phyloP scores from a whole-genome alignment of 495 filamentous ascomycete genomes.

The Penicillium pulvis region DNA sequence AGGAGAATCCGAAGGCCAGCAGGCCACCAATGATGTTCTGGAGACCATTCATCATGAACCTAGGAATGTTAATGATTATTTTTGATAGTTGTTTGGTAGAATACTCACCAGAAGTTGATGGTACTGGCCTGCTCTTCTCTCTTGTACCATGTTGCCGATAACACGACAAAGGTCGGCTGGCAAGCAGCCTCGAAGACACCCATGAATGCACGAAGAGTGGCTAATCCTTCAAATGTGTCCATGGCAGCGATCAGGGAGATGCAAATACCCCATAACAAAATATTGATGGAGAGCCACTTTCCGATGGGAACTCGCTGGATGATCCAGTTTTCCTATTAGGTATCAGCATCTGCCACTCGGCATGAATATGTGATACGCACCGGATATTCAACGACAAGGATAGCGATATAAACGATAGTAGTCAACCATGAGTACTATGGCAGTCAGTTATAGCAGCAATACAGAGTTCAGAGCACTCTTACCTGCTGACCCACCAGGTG shows the following conservation, averaged over 20 bases:
- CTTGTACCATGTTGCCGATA: conserved; percentile 69
- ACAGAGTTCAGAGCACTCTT: not conserved
- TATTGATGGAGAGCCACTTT: conserved; percentile 61
- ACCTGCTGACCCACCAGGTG: conserved; percentile 52
- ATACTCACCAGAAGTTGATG: conserved; percentile 62
- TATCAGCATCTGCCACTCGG: not conserved
- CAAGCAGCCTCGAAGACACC: conserved; percentile 68
- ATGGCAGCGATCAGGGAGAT: conserved; percentile 59
- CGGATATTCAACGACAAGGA: conserved; percentile 56
- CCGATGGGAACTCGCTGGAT: conserved; percentile 60
- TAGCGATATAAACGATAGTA: conserved; percentile 52
- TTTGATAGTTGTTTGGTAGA: not conserved
- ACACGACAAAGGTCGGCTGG: conserved; percentile 56
- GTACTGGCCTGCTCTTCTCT: conserved; percentile 63
- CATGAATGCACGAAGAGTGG: conserved; percentile 59
- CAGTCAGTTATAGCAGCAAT: not conserved
- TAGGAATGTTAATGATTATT: conserved; percentile 8
- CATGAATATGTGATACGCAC: conserved; percentile 12
- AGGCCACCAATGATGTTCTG: conserved; percentile 57
- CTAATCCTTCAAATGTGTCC: conserved; percentile 54
- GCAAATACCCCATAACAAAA: conserved; percentile 58
- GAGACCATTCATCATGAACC: conserved; percentile 66
- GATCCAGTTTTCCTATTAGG: conserved; percentile 41
- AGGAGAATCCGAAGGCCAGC: conserved; percentile 57
- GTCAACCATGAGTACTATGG: conserved; percentile 53